Evolutionary conservation across 2,329 filamentous ascomycete species (phyloP), one percentile per base, ranked within the genome.

Genomic region (Rhytidhysteron rufulum): DNA sequence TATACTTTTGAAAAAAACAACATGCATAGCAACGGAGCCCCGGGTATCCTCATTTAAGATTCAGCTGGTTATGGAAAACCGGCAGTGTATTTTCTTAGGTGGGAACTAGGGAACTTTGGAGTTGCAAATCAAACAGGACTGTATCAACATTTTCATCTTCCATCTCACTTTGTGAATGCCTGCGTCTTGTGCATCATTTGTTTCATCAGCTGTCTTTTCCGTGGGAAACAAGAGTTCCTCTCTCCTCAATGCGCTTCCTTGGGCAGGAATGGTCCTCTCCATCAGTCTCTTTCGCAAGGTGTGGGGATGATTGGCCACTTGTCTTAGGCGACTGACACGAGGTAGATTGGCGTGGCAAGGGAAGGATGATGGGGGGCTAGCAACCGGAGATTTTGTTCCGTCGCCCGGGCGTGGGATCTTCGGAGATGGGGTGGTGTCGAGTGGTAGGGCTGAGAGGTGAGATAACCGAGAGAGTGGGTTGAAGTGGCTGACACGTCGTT

Each of bases 1-100:
- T 48, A 45, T 17, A 32, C 52, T 39, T 60, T 62, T n/a, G n/a
- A n/a, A n/a, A n/a, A n/a, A n/a, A n/a, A n/a, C n/a, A n/a, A 49
- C 52, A 48, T 62, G 61, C 61, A 64, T 64, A 63, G 61, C 61
- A 63, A 53, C 50, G 60, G 61, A 57, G 60, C 60, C 49, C 50
- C 48, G 59, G 55, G 51, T 57, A 7, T 54, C 43, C 47, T 54
- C 42, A 45, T 45, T 44, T 47, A 53, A 48, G 43, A 53, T 55
- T 18, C 31, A 19, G 35, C 22, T 30, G 20, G 16, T 22, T 27
- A 13, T 37, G 30, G n/a, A n/a, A n/a, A n/a, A 51, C 52, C 51
- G 45, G 55, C 50, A 13, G 13, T 63, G 58, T 56, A 59, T 57
- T 55, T 55, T 44, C 24, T 27, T 51, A 48, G 47, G 16, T 32